phyloP scores from a whole-genome alignment of 116 monocot genomes.

The Papilionanthe hybrid region DNA sequence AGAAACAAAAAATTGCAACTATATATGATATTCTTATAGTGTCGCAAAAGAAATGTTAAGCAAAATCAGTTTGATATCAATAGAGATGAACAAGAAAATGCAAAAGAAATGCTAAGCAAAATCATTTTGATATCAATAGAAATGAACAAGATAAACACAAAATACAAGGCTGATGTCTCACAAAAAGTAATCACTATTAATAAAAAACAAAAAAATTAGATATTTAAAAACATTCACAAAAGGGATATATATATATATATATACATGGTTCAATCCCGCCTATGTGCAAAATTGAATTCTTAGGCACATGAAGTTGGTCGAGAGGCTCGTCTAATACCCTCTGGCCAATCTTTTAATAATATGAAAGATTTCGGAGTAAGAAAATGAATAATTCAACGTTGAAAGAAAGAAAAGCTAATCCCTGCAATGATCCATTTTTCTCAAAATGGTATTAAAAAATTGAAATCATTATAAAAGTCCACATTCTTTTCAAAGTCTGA shows the following conservation, averaged over 20 bases:
- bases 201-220: not conserved
- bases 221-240: not conserved
- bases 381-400: not conserved
- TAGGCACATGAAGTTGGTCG: no score
- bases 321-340: no score
- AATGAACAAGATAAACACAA: no score
- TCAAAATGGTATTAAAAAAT: not conserved
- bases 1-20: not conserved
- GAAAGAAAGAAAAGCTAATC: not conserved
- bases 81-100: not conserved
- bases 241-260: no score
- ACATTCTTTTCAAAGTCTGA: not conserved
- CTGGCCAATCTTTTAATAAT: not conserved
- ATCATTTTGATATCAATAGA: not conserved
- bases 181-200: not conserved
- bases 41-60: not conserved
- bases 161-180: not conserved
- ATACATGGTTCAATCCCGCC: no score
- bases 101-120: not conserved
- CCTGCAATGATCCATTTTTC: not conserved
- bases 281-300: no score
- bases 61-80: not conserved
- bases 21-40: not conserved
- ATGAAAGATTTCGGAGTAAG: not conserved
- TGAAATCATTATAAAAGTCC: not conserved